Percentiles rank a stretch among this genome's conserved stretches.
Conservation (phyloP, 2,329 filamentous ascomycete genomes). For the Sporothrix luriei region DNA sequence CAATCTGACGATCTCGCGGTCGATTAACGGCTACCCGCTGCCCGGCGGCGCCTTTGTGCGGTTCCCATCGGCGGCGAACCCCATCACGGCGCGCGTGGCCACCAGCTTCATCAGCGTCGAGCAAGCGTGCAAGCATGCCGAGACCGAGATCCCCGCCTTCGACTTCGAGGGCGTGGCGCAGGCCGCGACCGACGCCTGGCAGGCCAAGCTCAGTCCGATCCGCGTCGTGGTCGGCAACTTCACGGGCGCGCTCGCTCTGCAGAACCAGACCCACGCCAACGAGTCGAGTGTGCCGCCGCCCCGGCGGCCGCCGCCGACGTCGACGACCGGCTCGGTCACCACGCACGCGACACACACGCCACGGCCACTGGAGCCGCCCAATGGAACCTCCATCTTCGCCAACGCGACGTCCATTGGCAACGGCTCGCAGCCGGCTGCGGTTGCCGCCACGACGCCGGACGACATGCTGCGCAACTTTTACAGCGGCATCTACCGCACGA, state of each 20-base stretch:
- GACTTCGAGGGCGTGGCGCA: slow-evolving; percentile 60
- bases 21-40: slow-evolving; percentile 57
- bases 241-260: not conserved
- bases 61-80: slow-evolving; percentile 55
- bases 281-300: not conserved
- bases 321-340: not conserved
- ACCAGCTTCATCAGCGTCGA: slow-evolving; percentile 68
- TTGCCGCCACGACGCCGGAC: slow-evolving; percentile 49
- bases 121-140: slow-evolving; percentile 69
- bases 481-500: slow-evolving; percentile 70
- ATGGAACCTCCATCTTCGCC: not conserved
- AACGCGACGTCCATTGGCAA: not conserved
- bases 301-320: not conserved
- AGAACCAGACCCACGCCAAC: slow-evolving; percentile 13
- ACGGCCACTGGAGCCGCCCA: not conserved
- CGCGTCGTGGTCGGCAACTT: slow-evolving; percentile 48
- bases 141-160: slow-evolving; percentile 68
- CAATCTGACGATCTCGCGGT: slow-evolving; percentile 52
- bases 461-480: slow-evolving; percentile 66
- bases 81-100: slow-evolving; percentile 66
- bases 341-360: not conserved
- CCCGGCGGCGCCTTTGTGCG: slow-evolving; percentile 66
- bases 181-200: slow-evolving; percentile 62
- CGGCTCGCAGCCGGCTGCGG: not conserved
- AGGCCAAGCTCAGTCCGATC: slow-evolving; percentile 62